A percentile compares a stretch with the other conserved stretches of the same genome.
These are phyloP conservation scores for Apiospora hydei DNA, from an alignment of 2,329 filamentous ascomycete genomes.

Conservation along the genomic window DNA sequence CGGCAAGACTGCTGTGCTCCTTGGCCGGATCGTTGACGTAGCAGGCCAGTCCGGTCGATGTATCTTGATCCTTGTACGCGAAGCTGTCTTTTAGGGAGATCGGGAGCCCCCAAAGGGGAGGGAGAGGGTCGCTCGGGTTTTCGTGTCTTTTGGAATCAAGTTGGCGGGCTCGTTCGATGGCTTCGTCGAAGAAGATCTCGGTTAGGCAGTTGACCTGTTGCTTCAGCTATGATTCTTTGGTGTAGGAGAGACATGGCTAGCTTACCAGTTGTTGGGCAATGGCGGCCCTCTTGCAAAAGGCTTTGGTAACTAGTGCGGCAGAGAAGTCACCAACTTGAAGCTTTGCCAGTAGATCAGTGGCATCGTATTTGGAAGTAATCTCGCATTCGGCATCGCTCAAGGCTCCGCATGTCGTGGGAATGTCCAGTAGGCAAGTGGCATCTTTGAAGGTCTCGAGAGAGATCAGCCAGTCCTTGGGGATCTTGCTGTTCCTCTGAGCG, in stretches of 20 bases:
- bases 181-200: conserved; percentile 38
- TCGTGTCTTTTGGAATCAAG: conserved; percentile 30
- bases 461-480: neutral
- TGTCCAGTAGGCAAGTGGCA: neutral
- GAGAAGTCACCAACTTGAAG: neutral
- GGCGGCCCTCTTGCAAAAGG: neutral
- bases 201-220: conserved; percentile 33
- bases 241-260: rapidly evolving
- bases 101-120: conserved; percentile 38
- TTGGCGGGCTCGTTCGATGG: conserved; percentile 33
- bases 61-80: conserved; percentile 59
- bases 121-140: conserved; percentile 27
- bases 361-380: neutral
- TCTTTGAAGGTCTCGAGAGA: too few relatives aligned
- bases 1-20: conserved; percentile 57
- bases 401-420: neutral
- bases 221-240: rapidly evolving
- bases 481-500: neutral
- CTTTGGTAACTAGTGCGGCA: neutral
- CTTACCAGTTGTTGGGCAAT: conserved; percentile 16
- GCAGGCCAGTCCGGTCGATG: conserved; percentile 55
- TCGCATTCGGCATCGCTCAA: neutral
- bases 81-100: conserved; percentile 65
- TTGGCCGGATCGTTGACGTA: conserved; percentile 60
- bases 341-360: neutral